Base-by-base conservation (phyloP, 768 basidiomycete species). In the Psilocybe cyanescens region DNA sequence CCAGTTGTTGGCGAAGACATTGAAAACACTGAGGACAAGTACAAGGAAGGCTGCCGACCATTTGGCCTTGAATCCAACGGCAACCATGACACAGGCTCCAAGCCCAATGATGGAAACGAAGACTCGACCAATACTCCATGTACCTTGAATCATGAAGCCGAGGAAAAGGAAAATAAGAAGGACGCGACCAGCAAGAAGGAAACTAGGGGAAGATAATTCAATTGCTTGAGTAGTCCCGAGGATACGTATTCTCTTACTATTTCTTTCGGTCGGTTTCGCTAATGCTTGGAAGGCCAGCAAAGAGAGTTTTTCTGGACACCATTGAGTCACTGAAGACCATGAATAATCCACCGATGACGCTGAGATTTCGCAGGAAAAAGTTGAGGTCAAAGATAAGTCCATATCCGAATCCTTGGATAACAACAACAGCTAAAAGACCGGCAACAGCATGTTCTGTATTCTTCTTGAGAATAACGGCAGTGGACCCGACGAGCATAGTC, bases 271-370 rank as follows among this genome's bases (percentile, higher is more conserved):
- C 97, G 1, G 87, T 96, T 77, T 99, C 97, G 72, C 89, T 94
- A 58, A 99, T 83, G 35, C 85, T 82, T 1, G 97, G 95, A 2
- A 99, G 78, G 49, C 95, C 96, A 9, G 96, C 97, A 67, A 99
- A 99, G 47, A 89, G 79, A 67, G 89, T 87, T 79, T 90, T 95
- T 75, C 89, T 86, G 19, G 88, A 91, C 59, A 92, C 83, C 85
- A 99, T 91, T 1, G 94, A 92, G 74, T 99, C 97, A 65, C 91
- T 95, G 77, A 99, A 95, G 28, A 99, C 96, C 97, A 99, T 99
- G 78, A 99, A 89, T 49, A 99, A 87, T 57, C 97, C 97, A 58
- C 97, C 97, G 63, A 99, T 95, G 72, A 99, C 97, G 64, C 90
- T 92, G 59, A 99, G 84, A 78, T 99, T 99, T 75, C 97, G 95